These are phyloP conservation scores for Leishmania turanica DNA, from an alignment of 208 protist genomes.

Conservation along the genomic window DNA sequence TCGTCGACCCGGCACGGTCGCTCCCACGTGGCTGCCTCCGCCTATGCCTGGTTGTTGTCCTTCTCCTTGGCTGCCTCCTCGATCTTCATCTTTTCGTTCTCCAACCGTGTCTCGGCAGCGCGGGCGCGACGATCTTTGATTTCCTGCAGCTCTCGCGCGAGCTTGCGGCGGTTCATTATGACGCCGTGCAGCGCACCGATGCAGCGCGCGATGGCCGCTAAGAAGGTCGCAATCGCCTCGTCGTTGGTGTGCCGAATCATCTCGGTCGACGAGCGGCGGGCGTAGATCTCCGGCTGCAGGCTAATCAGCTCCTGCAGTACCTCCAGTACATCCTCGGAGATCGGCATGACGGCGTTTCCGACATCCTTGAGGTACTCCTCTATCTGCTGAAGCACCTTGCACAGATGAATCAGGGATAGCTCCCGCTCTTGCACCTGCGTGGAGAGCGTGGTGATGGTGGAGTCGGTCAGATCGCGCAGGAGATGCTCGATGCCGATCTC, in stretches of 20 bases:
- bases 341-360: constrained; percentile 65
- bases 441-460: constrained; percentile 95
- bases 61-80: constrained; percentile 50
- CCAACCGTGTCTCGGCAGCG: constrained; percentile 58
- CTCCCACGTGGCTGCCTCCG: not conserved
- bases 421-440: constrained; percentile 95
- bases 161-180: constrained; percentile 80
- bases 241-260: constrained; percentile 91
- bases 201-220: constrained; percentile 81
- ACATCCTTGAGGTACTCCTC: constrained; percentile 92
- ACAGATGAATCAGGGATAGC: constrained; percentile 93
- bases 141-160: constrained; percentile 77
- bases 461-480: constrained; percentile 98
- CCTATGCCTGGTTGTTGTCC: constrained; percentile 12
- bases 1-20: not conserved
- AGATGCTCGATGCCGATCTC: constrained; percentile 99
- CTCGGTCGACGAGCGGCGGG: constrained; percentile 78
- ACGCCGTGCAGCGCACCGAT: constrained; percentile 85
- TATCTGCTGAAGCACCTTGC: constrained; percentile 87
- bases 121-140: constrained; percentile 60
- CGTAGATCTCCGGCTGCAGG: constrained; percentile 84
- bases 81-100: constrained; percentile 64
- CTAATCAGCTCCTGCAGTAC: constrained; percentile 91
- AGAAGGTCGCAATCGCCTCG: constrained; percentile 83
- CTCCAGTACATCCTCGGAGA: constrained; percentile 87